A percentile compares a stretch with the other conserved stretches of the same genome.
Evolutionary conservation across 257 asterid species (phyloP).

Genomic region (Penstemon newberryi): DNA sequence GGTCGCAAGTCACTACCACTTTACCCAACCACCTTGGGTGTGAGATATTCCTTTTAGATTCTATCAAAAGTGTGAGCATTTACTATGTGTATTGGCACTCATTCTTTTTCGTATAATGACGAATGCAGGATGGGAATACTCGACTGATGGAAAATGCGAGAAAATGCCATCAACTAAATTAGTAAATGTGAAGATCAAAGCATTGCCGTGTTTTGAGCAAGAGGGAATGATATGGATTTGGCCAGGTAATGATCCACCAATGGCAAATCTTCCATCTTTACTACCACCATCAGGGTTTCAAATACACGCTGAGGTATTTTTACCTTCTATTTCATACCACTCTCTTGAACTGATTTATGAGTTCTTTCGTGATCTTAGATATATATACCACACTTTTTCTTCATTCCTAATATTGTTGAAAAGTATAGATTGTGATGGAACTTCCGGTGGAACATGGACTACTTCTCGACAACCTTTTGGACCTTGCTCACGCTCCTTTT

Average conservation of each 20-base stretch:
- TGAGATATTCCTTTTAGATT: slow-evolving; percentile 31
- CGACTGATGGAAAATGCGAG: slow-evolving; percentile 88
- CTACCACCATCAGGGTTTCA: slow-evolving; percentile 85
- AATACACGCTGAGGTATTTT: slow-evolving; percentile 87
- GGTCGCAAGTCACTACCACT: no score
- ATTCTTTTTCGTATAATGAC: slow-evolving; percentile 9
- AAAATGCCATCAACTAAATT: slow-evolving; percentile 93
- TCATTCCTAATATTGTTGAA: slow-evolving; percentile 14
- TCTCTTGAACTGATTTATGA: neutral
- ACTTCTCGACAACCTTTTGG: slow-evolving; percentile 89
- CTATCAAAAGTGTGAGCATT: no score
- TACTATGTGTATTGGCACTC: no score
- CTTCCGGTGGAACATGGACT: slow-evolving; percentile 96
- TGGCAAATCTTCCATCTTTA: slow-evolving; percentile 73
- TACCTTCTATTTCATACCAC: neutral
- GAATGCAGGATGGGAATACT: slow-evolving; percentile 86
- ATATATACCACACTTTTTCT: neutral
- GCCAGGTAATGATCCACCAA: slow-evolving; percentile 93
- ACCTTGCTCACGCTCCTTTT: slow-evolving; percentile 98
- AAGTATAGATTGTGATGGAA: slow-evolving; percentile 81
- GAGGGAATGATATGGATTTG: slow-evolving; percentile 97
- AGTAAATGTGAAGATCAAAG: slow-evolving; percentile 65
- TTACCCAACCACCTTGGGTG: no score
- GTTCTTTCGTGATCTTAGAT: neutral
- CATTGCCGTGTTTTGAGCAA: slow-evolving; percentile 91